These are phyloP conservation scores for Clarireedia homoeocarpa DNA, from an alignment of 2,329 filamentous ascomycete genomes.

Conservation along the genomic window DNA sequence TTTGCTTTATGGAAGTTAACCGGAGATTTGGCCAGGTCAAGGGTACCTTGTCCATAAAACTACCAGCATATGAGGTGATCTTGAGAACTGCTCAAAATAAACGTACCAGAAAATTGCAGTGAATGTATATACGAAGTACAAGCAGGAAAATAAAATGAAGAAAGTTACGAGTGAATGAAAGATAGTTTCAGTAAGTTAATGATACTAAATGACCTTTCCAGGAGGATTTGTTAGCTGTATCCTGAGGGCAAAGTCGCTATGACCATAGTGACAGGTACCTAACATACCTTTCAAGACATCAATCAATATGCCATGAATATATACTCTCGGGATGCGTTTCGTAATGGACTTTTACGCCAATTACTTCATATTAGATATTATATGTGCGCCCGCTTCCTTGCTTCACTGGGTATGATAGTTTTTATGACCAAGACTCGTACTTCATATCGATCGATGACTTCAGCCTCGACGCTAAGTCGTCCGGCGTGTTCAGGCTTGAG, in stretches of 20 bases:
- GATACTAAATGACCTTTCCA: neutral
- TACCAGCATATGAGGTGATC: neutral
- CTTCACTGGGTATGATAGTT: conserved; percentile 1
- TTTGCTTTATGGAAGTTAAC: neutral
- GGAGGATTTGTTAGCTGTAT: conserved; percentile 1
- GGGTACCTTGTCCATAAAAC: neutral
- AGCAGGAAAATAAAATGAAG: neutral
- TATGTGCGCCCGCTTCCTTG: neutral
- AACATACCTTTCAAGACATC: conserved; percentile 9
- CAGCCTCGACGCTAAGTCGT: conserved; percentile 3
- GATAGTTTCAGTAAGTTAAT: neutral
- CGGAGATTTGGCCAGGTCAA: neutral
- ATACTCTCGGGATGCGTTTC: neutral
- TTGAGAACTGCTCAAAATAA: neutral
- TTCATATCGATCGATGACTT: conserved; percentile 10
- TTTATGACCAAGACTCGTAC: conserved; percentile 1
- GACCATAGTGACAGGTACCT: neutral
- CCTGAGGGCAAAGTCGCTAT: neutral
- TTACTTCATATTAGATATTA: neutral
- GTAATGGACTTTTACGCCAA: neutral
- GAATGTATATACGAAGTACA: neutral
- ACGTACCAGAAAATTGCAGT: neutral
- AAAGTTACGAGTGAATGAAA: neutral
- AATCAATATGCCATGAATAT: conserved; percentile 1
- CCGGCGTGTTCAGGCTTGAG: neutral